Percentiles rank a stretch among this genome's conserved stretches.
Evolutionary conservation across 345 rosid genomes (phyloP).

Genomic region (Eutrema japonicum): DNA sequence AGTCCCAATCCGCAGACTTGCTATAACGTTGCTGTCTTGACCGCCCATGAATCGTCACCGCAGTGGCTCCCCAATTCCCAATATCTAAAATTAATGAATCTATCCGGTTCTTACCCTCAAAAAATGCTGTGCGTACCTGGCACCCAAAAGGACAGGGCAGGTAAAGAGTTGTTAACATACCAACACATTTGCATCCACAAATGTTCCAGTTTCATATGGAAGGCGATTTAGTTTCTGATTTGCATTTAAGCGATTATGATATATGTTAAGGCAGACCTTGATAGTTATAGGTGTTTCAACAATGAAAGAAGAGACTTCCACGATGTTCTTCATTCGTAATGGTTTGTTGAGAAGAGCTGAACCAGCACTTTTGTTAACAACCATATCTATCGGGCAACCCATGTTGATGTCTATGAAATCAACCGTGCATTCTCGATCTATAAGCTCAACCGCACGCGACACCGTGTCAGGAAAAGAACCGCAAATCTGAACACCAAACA

Average conservation of each 20-base stretch:
- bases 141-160: constrained; percentile 24
- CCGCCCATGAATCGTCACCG: constrained; percentile 89
- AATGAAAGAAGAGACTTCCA: constrained; percentile 69
- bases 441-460: constrained; percentile 77
- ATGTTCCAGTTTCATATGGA: constrained; percentile 6
- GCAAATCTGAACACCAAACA: constrained; percentile 97
- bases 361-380: constrained; percentile 94
- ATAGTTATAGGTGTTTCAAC: constrained; percentile 83
- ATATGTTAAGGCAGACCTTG: constrained; percentile 56
- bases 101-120: constrained; percentile 79
- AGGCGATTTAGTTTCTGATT: neutral
- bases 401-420: constrained; percentile 96
- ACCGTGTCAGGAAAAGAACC: constrained; percentile 79
- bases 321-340: constrained; percentile 73
- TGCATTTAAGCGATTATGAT: neutral
- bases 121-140: constrained; percentile 87
- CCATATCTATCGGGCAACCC: constrained; percentile 97
- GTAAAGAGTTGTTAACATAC: constrained; percentile 12
- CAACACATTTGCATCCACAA: constrained; percentile 8
- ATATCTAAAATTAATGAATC: constrained; percentile 80
- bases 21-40: constrained; percentile 93
- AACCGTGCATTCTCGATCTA: constrained; percentile 72
- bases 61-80: constrained; percentile 84
- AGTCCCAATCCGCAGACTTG: constrained; percentile 94
- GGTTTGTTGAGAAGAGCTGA: constrained; percentile 87